Base-by-base conservation (phyloP, 495 filamentous ascomycete genomes). In the Penicillium riverlandense region DNA sequence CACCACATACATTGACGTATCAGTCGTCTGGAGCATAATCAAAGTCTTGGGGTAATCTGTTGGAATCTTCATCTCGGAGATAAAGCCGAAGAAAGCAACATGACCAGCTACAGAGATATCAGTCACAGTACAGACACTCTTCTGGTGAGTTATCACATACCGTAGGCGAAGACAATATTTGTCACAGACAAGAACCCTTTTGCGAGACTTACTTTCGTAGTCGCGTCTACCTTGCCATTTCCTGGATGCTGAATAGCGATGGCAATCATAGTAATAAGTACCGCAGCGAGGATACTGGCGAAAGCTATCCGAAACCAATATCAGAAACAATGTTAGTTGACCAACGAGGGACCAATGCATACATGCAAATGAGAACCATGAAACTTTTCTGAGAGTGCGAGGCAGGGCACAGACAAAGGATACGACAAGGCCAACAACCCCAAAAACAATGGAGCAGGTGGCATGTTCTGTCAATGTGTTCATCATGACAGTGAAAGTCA, bases 251-350 rank as follows among this genome's bases (percentile, higher is more conserved):
- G 42, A 12, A 81, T 47, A 9, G 71, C 74, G 2, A 79, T 76
- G 4, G 69, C 79, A 49, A 85, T 74, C 70, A 88, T 85, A 38
- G 82, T 79, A 43, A 87, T 70, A 31, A 80, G 61, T 22, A 88
- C 80, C 7, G 86, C 83, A 15, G 63, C 56, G 12, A 84, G 45
- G 10, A 41, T 47, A 28, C 43, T 38, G 31, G 13, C 43, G 32
- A 33, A 45, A 11, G 35, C 32, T 37, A 15, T 9, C 29, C 29
- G 12, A 11, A 15, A 12, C 3, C 7, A 9, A 6, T 2, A 12
- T 34, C n/a, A 34, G 7, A 3, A 34, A 11, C 2, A 10, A 3
- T 34, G 10, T 34, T 9, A 34, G n/a, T 34, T 34, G 4, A 12
- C 10, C 2, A 34, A 10, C 3, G 32, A 12, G 32, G 2, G 10